Percentiles rank a stretch among this genome's conserved stretches.
Evolutionary conservation across 306 rosid species (phyloP).

Genomic region (Aeschynomene evenia): DNA sequence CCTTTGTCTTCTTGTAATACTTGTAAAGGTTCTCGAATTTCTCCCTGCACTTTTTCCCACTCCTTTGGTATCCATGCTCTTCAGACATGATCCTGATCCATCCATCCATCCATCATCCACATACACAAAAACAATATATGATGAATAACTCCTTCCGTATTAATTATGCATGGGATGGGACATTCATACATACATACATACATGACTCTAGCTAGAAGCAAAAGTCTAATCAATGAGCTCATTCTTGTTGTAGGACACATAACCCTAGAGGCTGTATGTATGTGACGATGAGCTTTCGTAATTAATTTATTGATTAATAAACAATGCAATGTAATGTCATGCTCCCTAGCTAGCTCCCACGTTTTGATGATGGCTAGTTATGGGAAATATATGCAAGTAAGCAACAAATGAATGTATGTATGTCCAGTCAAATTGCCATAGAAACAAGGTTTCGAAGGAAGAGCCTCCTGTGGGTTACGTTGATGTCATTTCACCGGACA

Average conservation of each 20-base stretch:
- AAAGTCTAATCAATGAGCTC: slow-evolving; percentile 14
- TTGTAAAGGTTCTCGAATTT: slow-evolving; percentile 95
- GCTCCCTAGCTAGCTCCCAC: slow-evolving; percentile 30
- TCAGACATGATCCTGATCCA: slow-evolving; percentile 90
- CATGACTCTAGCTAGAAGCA: no score
- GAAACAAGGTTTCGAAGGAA: slow-evolving; percentile 22
- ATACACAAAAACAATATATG: not conserved
- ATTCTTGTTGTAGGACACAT: not conserved
- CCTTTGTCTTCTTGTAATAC: slow-evolving; percentile 96
- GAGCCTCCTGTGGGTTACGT: slow-evolving; percentile 36
- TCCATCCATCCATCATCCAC: no score
- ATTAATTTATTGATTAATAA: no score
- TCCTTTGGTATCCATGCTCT: slow-evolving; percentile 94
- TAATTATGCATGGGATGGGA: not conserved
- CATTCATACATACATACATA: no score
- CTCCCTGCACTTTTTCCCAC: slow-evolving; percentile 98
- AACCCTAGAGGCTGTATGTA: no score
- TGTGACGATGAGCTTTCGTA: not conserved
- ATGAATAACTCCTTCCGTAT: no score
- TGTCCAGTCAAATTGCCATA: slow-evolving; percentile 34
- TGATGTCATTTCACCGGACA: slow-evolving; percentile 32
- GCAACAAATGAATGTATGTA: no score
- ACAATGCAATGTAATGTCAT: slow-evolving; percentile 22
- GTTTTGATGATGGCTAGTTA: slow-evolving; percentile 16
- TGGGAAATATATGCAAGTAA: slow-evolving; percentile 12